These are phyloP conservation scores for Diaporthe vaccinii DNA, from an alignment of 2,329 filamentous ascomycete genomes.

Conservation along the genomic window DNA sequence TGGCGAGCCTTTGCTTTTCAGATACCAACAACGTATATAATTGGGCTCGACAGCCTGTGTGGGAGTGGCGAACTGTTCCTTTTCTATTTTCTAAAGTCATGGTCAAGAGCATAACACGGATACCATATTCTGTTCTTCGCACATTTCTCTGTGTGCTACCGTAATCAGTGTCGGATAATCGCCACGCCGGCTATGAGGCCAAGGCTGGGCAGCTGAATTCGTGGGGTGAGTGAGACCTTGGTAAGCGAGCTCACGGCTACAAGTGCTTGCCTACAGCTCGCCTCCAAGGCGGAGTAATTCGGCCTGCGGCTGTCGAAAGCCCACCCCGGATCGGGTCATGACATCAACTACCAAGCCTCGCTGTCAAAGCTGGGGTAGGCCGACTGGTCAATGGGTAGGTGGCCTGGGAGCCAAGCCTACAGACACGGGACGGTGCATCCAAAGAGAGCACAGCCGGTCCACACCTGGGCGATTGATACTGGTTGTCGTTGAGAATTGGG, in stretches of 20 bases:
- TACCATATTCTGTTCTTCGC: conserved; percentile 38
- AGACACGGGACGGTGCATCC: conserved; percentile 23
- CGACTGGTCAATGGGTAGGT: not conserved
- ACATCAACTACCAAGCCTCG: conserved; percentile 18
- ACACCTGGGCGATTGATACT: not conserved
- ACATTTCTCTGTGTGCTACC: not conserved
- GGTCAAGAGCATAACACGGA: conserved; percentile 40
- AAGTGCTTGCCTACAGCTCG: not conserved
- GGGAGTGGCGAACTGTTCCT: conserved; percentile 25
- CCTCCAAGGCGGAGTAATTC: not conserved
- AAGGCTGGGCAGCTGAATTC: not conserved
- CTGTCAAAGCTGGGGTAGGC: not conserved
- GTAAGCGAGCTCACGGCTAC: not conserved
- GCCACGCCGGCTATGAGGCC: not conserved
- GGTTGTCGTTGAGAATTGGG: not conserved
- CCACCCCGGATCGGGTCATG: not conserved
- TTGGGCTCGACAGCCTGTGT: conserved; percentile 34
- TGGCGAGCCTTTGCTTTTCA: conserved; percentile 30
- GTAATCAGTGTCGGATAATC: not conserved
- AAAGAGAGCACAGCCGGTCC: conserved; percentile 15
- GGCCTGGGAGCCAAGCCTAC: not conserved
- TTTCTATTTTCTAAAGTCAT: conserved; percentile 21
- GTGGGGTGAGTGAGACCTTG: not conserved
- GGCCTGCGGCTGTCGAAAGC: not conserved
- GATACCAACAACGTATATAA: conserved; percentile 37